Base-by-base conservation (phyloP, 2,329 filamentous ascomycete species). In the Fusarium luffae region DNA sequence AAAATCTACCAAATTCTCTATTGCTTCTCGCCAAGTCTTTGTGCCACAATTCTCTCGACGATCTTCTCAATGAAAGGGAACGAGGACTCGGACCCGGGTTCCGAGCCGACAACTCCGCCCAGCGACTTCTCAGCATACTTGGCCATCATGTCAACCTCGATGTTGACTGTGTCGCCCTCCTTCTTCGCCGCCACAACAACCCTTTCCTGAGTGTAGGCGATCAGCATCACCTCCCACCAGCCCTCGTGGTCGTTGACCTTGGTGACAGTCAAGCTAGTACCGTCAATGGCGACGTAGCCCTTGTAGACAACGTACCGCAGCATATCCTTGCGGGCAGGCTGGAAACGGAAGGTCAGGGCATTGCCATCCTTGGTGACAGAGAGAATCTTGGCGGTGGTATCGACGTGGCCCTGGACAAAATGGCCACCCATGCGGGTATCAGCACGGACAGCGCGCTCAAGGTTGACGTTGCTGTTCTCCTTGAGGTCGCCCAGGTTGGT, bases 221-320 rank as follows among this genome's bases (percentile, higher is more conserved):
- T 98, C 66, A 99, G 85, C 96, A 99, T 99, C 51, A 99, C 92
- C 86, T 98, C 96, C 88, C 91, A 98, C 79, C 93, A 97, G 43
- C 91, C 90, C 70, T 89, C 87, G 6, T 77, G 86, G 79, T 98
- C 95, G 75, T 95, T 83, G 30, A 98, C 95, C 71, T 88, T 86
- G 4, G 95, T 98, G 4, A 99, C 88, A 0, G 96, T 99, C 84
- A 99, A 83, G 77, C 94, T 98, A 25, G 96, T 95, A 7, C 96
- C 96, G 78, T 99, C 96, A 52, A 99, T 88, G 46, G 94, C 93
- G 58, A 99, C 90, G 80, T 94, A 99, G 51, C 96, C 96, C 85
- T 99, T 99, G 84, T 97, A 93, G 19, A 99, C 93, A 61, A 99
- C 87, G 81, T 98, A 98, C 73, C 90, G 85, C 82, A 99, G 80